Evolutionary conservation across 1,139 yeast species (phyloP).

Genomic region (Entelexis paramagnoliae): DNA sequence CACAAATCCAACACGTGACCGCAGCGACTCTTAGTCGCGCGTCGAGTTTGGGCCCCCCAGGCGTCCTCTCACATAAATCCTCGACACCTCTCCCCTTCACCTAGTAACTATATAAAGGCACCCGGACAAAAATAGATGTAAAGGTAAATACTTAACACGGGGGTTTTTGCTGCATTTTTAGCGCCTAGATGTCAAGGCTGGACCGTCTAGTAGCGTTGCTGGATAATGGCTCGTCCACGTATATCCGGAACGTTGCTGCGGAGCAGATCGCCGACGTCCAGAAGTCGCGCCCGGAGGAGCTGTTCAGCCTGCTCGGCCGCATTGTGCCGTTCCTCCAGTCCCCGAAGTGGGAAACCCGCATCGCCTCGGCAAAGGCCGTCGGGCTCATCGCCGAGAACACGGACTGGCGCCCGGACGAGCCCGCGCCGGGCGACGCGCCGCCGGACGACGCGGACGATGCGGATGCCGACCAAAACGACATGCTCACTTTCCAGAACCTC

Average conservation of each 20-base stretch:
- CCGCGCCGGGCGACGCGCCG: slow-evolving; percentile 14
- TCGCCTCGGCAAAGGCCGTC: slow-evolving; percentile 87
- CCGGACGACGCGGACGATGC: slow-evolving; percentile 5
- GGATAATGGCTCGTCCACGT: slow-evolving; percentile 92
- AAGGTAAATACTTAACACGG: background rate
- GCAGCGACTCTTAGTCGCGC: background rate
- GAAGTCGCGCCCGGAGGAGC: slow-evolving; percentile 88
- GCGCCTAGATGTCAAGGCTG: slow-evolving; percentile 28
- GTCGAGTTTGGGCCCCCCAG: slow-evolving; percentile 1
- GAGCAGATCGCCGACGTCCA: slow-evolving; percentile 94
- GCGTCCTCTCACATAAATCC: slow-evolving; percentile 7
- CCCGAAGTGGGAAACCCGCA: slow-evolving; percentile 90
- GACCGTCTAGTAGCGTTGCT: slow-evolving; percentile 42
- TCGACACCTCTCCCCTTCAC: background rate
- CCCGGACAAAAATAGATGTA: background rate
- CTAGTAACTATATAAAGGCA: slow-evolving; percentile 9
- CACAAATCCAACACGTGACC: background rate
- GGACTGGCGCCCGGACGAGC: slow-evolving; percentile 64
- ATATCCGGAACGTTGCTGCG: slow-evolving; percentile 92
- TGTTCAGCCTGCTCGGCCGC: slow-evolving; percentile 68
- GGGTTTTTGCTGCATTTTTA: background rate
- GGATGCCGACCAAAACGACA: slow-evolving; percentile 28
- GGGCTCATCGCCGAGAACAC: slow-evolving; percentile 85
- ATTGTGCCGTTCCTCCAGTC: slow-evolving; percentile 83
- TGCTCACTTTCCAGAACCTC: slow-evolving; percentile 54